These are phyloP conservation scores for Salix dunnii DNA, from an alignment of 345 rosid genomes.

Conservation along the genomic window DNA sequence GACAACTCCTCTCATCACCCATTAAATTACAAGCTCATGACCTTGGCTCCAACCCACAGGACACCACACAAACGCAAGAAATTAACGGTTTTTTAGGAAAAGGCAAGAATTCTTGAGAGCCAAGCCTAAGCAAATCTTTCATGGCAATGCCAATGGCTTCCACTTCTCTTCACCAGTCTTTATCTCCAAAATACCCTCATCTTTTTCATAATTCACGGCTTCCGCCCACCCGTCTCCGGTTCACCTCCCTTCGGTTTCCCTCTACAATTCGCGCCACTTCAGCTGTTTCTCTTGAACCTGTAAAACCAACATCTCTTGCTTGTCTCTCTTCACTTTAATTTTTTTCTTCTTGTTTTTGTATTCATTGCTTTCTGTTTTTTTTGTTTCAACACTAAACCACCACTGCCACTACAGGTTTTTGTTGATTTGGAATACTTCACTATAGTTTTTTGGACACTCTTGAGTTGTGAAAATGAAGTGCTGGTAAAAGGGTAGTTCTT, in stretches of 20 bases:
- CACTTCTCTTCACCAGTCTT: slow-evolving; percentile 30
- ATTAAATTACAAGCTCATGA: not conserved
- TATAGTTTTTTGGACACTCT: not conserved
- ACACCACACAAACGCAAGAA: not conserved
- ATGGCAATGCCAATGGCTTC: slow-evolving; percentile 13
- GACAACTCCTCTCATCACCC: not conserved
- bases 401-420: not conserved
- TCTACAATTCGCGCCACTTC: slow-evolving; percentile 34
- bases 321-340: not conserved
- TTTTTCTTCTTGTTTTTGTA: not conserved
- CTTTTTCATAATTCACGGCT: slow-evolving; percentile 25
- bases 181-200: slow-evolving; percentile 30
- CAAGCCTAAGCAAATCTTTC: not conserved
- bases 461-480: not conserved
- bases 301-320: slow-evolving; percentile 1
- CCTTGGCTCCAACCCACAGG: not conserved
- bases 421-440: not conserved
- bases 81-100: not conserved
- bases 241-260: slow-evolving; percentile 32
- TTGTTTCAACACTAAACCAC: not conserved
- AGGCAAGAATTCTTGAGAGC: not conserved
- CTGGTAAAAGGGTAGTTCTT: not conserved
- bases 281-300: slow-evolving; percentile 46
- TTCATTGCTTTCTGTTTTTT: not conserved
- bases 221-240: slow-evolving; percentile 28